phyloP scores from a whole-genome alignment of 352 stramenopile genomes.

The Globisporangium camurandrum region DNA sequence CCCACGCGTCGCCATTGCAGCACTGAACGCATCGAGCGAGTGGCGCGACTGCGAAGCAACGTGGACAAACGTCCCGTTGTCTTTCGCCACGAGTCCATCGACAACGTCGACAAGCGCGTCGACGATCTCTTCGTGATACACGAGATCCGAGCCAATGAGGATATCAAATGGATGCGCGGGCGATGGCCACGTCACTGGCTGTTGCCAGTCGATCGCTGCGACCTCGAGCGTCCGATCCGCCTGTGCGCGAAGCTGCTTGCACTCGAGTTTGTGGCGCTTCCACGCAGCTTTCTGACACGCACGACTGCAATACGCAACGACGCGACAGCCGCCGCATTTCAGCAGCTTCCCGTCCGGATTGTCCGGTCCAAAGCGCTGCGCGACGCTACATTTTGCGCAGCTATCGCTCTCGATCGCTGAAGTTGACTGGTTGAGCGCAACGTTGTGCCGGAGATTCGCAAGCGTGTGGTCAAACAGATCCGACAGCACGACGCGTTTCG shows the following conservation, averaged over 20 bases:
- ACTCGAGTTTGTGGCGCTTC: conserved; percentile 80
- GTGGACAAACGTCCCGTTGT: conserved; percentile 62
- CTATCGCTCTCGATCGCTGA: not conserved
- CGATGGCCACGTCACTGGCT: conserved; percentile 62
- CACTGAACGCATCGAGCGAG: conserved; percentile 78
- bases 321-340: conserved; percentile 68
- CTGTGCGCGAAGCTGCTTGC: conserved; percentile 47
- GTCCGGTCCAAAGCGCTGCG: conserved; percentile 71
- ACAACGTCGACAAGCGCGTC: conserved; percentile 72
- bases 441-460: conserved; percentile 76
- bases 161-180: conserved; percentile 46
- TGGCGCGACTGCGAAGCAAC: conserved; percentile 74
- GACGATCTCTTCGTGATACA: conserved; percentile 83
- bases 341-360: conserved; percentile 86
- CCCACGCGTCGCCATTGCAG: conserved; percentile 58
- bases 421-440: conserved; percentile 65
- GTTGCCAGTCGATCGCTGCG: conserved; percentile 72
- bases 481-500: conserved; percentile 70
- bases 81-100: conserved; percentile 43
- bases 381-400: conserved; percentile 56
- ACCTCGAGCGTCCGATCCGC: conserved; percentile 36
- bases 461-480: conserved; percentile 81
- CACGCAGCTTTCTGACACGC: conserved; percentile 84
- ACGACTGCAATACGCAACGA: conserved; percentile 76
- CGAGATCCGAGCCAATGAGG: conserved; percentile 76